Percentiles rank a stretch among this genome's conserved stretches.
Evolutionary conservation across 768 basidiomycete species (phyloP).

Genomic region (Cytidiella melzeri): DNA sequence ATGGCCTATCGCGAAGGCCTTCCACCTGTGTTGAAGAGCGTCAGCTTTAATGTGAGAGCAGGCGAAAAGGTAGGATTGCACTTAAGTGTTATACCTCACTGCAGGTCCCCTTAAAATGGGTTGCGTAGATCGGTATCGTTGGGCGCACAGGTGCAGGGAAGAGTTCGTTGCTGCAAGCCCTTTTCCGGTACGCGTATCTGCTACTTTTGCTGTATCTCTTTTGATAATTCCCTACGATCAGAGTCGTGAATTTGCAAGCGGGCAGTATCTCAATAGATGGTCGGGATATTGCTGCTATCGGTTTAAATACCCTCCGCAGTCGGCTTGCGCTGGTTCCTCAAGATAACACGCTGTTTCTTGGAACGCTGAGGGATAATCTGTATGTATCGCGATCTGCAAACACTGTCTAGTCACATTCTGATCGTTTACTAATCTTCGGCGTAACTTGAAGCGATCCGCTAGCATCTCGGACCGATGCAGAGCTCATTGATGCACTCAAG

Average conservation of each 20-base stretch:
- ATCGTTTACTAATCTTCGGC: conserved; percentile 56
- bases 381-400: conserved; percentile 20
- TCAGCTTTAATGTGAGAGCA: conserved; percentile 60
- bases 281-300: conserved; percentile 44
- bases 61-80: conserved; percentile 81
- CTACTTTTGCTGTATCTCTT: background rate
- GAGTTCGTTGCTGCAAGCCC: conserved; percentile 51
- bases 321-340: conserved; percentile 64
- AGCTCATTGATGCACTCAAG: conserved; percentile 52
- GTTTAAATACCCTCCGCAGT: conserved; percentile 46
- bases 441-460: conserved; percentile 56
- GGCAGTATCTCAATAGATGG: conserved; percentile 59
- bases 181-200: conserved; percentile 39
- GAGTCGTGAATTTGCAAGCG: conserved; percentile 51
- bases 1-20: conserved; percentile 83
- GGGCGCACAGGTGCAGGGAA: conserved; percentile 47
- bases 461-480: conserved; percentile 42
- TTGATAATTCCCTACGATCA: conserved; percentile 15
- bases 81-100: too few species aligned
- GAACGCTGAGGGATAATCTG: conserved; percentile 70
- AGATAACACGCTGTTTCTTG: conserved; percentile 73
- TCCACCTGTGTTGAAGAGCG: conserved; percentile 78
- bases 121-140: conserved; percentile 41
- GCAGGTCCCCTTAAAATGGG: too few species aligned
- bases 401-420: conserved; percentile 46